Conservation (phyloP, 2,329 filamentous ascomycete genomes). For the Botrytis deweyae region DNA sequence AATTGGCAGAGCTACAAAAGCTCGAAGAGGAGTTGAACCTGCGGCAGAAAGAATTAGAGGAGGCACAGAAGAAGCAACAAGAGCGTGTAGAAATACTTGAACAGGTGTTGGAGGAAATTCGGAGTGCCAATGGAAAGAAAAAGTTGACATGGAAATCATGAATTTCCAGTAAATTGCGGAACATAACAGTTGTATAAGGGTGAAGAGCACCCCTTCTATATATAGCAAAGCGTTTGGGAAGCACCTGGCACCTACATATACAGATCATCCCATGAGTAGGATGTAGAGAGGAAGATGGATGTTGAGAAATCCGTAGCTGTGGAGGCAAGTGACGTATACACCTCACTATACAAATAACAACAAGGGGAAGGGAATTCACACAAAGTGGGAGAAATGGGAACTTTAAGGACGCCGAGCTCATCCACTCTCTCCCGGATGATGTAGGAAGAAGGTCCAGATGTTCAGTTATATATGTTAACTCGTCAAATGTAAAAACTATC, state of each 20-base stretch:
- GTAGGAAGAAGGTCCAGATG: background rate
- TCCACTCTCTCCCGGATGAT: background rate
- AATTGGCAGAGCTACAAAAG: conserved; percentile 52
- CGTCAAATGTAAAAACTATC: background rate
- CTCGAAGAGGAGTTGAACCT: conserved; percentile 52
- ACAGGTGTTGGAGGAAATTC: conserved; percentile 37
- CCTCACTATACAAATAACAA: background rate
- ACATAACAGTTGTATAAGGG: background rate
- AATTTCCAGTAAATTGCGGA: background rate
- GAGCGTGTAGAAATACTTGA: conserved; percentile 38
- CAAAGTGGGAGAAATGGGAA: background rate
- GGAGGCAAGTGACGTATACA: background rate
- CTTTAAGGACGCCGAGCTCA: background rate
- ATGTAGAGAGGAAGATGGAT: background rate
- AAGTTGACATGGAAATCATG: conserved; percentile 27
- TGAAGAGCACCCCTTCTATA: background rate
- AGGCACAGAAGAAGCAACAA: conserved; percentile 43
- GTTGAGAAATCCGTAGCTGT: background rate
- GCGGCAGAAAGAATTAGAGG: conserved; percentile 55
- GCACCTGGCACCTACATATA: background rate
- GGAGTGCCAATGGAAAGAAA: conserved; percentile 33
- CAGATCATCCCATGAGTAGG: background rate
- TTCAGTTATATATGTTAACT: background rate
- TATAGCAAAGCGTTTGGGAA: background rate
- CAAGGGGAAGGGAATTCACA: background rate